These are phyloP conservation scores for Fusarium stilboides DNA, from an alignment of 2,329 filamentous ascomycete species.

Conservation along the genomic window DNA sequence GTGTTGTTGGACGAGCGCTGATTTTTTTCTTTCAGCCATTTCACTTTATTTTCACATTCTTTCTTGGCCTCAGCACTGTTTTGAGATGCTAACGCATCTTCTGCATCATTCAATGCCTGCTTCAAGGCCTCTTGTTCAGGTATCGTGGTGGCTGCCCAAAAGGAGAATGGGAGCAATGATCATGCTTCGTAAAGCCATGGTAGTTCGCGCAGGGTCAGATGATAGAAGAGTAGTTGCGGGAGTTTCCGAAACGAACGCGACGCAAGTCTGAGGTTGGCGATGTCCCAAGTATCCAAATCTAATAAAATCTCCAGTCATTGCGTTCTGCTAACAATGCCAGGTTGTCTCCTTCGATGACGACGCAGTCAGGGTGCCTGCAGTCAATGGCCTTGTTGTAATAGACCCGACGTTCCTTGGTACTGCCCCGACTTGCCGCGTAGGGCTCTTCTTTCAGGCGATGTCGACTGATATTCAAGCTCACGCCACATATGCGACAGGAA, in stretches of 20 bases:
- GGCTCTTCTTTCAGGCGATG: neutral
- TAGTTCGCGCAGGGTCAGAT: constrained; percentile 11
- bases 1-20: neutral
- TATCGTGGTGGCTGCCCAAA: constrained; percentile 29
- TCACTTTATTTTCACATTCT: neutral
- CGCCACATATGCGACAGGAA: neutral
- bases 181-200: constrained; percentile 45
- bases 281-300: constrained; percentile 2
- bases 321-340: no score
- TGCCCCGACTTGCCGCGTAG: neutral
- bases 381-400: no score
- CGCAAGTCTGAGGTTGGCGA: constrained; percentile 13
- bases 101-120: neutral
- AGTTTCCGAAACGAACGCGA: constrained; percentile 31
- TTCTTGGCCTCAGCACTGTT: no score
- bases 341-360: no score
- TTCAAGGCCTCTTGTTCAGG: neutral
- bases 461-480: neutral
- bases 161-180: constrained; percentile 24
- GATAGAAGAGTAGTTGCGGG: constrained; percentile 14
- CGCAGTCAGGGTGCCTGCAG: no score
- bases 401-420: no score
- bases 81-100: neutral
- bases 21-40: neutral
- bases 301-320: constrained; percentile 1